A percentile compares a stretch with the other conserved stretches of the same genome.
Conservation (phyloP, 805 yeast genomes). For the Candida tallmaniae region DNA sequence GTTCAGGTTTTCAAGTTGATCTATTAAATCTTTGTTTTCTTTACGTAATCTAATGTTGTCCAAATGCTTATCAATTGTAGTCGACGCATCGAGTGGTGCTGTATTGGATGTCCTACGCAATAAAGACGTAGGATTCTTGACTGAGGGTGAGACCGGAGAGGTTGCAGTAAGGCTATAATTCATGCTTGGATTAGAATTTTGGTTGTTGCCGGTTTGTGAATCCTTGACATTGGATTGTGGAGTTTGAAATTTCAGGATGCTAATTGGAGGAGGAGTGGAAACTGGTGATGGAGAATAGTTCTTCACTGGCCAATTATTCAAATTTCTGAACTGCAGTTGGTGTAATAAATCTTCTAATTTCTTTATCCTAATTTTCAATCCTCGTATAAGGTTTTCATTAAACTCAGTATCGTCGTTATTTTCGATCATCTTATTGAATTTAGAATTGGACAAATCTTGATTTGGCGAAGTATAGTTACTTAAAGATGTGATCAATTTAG, state of each 20-base stretch:
- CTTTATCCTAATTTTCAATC: conserved; percentile 67
- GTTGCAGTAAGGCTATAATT: background rate
- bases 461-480: conserved; percentile 21
- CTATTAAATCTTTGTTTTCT: conserved; percentile 20
- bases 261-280: background rate
- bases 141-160: background rate
- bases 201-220: background rate
- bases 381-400: conserved; percentile 43
- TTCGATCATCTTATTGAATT: conserved; percentile 10
- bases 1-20: conserved; percentile 5
- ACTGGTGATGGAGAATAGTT: conserved; percentile 7
- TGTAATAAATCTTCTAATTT: conserved; percentile 75
- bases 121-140: conserved; percentile 23
- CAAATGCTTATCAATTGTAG: conserved; percentile 38
- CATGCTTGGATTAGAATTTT: background rate
- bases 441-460: conserved; percentile 11
- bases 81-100: conserved; percentile 29
- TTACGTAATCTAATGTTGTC: conserved; percentile 36
- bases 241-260: background rate
- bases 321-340: conserved; percentile 59
- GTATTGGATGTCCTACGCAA: conserved; percentile 15
- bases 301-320: conserved; percentile 42
- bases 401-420: conserved; percentile 26
- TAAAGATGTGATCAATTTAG: conserved; percentile 28
- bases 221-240: background rate